A percentile compares a stretch with the other conserved stretches of the same genome.
These are phyloP conservation scores for Neofusicoccum laricinum DNA, from an alignment of 2,329 filamentous ascomycete species.

Conservation along the genomic window DNA sequence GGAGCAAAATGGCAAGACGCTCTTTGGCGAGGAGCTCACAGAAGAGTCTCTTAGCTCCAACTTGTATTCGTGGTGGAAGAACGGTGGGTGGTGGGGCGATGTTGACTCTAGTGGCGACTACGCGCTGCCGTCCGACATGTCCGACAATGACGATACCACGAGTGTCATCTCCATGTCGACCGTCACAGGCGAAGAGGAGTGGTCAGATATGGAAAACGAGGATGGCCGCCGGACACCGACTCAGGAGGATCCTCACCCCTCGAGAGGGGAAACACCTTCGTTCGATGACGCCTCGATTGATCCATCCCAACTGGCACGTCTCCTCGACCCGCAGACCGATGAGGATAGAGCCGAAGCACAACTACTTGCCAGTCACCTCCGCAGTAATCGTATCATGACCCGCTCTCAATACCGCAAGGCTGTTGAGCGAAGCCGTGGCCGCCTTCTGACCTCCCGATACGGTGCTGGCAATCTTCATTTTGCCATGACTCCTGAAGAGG, in stretches of 20 bases:
- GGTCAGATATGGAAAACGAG: conserved; percentile 46
- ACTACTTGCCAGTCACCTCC: conserved; percentile 75
- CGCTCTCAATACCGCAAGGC: conserved; percentile 71
- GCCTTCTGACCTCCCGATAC: conserved; percentile 56
- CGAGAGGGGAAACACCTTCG: conserved; percentile 53
- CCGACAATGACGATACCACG: conserved; percentile 68
- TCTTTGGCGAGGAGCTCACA: conserved; percentile 38
- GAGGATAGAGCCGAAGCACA: conserved; percentile 80
- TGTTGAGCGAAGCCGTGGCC: conserved; percentile 66
- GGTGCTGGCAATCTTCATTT: conserved; percentile 28
- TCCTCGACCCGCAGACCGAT: conserved; percentile 74
- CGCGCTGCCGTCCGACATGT: conserved; percentile 45
- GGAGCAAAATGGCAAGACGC: conserved; percentile 31
- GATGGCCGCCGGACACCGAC: conserved; percentile 70
- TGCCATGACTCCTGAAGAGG: conserved; percentile 48
- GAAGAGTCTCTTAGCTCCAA: conserved; percentile 69
- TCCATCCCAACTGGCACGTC: conserved; percentile 67
- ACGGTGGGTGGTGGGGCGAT: conserved; percentile 80
- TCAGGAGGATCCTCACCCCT: conserved; percentile 55
- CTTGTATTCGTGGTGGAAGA: conserved; percentile 81
- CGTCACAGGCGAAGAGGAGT: conserved; percentile 40
- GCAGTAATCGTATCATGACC: conserved; percentile 70
- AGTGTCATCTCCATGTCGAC: conserved; percentile 71
- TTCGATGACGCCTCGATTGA: conserved; percentile 62
- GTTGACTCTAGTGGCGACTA: conserved; percentile 81